Evolutionary conservation across 306 rosid genomes (phyloP).

Genomic region (Rubus parviflorus): DNA sequence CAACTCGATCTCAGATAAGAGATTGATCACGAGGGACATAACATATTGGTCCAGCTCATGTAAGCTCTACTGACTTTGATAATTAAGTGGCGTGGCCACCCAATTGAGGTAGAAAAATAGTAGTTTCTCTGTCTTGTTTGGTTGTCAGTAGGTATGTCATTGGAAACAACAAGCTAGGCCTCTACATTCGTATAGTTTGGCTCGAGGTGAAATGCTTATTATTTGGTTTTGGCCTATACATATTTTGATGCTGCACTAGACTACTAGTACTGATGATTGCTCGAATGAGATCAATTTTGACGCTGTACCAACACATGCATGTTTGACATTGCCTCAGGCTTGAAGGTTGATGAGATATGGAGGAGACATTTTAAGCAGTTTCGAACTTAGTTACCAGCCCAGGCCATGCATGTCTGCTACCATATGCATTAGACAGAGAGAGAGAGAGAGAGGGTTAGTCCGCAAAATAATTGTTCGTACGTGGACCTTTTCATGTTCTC

Average conservation of each 20-base stretch:
- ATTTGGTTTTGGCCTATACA: not conserved
- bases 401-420: not conserved
- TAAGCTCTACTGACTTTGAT: not conserved
- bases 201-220: not conserved
- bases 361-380: not conserved
- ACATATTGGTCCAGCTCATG: slow-evolving; percentile 11
- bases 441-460: not conserved
- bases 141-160: slow-evolving; percentile 1
- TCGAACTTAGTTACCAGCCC: not conserved
- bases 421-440: not conserved
- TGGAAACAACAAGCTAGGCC: not conserved
- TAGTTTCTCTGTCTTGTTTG: not conserved
- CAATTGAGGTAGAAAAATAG: not conserved
- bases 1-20: not conserved
- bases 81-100: slow-evolving; percentile 3
- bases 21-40: not conserved
- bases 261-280: not conserved
- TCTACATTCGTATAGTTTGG: not conserved
- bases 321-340: not conserved
- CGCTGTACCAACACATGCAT: slow-evolving; percentile 10
- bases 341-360: not conserved
- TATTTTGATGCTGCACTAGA: not conserved
- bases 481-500: no score
- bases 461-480: no score
- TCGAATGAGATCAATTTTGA: not conserved